Conservation (phyloP, 73 alveolate genomes). For the Symbiodinium natans region DNA sequence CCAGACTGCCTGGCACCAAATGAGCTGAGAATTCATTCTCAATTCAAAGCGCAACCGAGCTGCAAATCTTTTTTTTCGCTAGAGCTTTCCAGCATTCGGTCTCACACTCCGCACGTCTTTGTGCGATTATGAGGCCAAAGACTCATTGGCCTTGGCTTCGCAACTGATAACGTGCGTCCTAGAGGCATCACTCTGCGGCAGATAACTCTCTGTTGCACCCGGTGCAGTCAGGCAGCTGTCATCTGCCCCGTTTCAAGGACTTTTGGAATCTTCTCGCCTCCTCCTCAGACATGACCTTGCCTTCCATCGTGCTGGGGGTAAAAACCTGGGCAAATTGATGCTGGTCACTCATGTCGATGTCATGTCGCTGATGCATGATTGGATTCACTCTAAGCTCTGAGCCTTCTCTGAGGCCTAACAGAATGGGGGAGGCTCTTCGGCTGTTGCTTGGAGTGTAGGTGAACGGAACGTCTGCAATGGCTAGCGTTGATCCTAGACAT, state of each 20-base stretch:
- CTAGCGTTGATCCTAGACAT: too few relatives aligned
- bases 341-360: not conserved
- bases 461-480: not conserved
- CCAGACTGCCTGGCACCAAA: not conserved
- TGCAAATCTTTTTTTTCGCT: not conserved
- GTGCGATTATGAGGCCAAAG: slow-evolving; percentile 15
- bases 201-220: too few relatives aligned
- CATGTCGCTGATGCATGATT: not conserved
- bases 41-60: too few relatives aligned
- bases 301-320: slow-evolving; percentile 86
- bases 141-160: not conserved
- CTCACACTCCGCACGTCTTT: slow-evolving; percentile 5
- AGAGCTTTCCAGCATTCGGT: not conserved
- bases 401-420: not conserved
- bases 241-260: slow-evolving; percentile 84
- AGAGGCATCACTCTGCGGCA: not conserved
- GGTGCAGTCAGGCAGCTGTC: slow-evolving; percentile 16
- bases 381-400: not conserved
- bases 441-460: not conserved
- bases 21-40: too few relatives aligned
- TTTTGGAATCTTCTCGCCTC: slow-evolving; percentile 88
- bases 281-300: slow-evolving; percentile 88
- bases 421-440: not conserved
- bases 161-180: not conserved
- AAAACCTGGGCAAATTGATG: slow-evolving; percentile 31